These are phyloP conservation scores for Phytophthora citrophthora DNA, from an alignment of 352 stramenopile genomes.

Conservation along the genomic window DNA sequence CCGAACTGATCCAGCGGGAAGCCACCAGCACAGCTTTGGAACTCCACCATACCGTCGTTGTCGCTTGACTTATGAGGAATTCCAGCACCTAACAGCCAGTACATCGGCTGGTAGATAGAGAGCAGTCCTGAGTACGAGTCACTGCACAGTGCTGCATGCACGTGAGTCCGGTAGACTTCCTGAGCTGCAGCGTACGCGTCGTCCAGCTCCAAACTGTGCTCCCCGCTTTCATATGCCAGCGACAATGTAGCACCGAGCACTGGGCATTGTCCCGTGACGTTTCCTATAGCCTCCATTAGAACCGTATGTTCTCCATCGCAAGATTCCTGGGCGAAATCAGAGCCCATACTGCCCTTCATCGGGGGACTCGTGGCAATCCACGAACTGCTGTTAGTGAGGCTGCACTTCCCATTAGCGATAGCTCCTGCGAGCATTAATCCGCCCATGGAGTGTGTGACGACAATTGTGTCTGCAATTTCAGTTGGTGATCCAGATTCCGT, in stretches of 20 bases:
- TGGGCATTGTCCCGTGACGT: slow-evolving; percentile 46
- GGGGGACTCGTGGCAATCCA: slow-evolving; percentile 53
- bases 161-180: slow-evolving; percentile 34
- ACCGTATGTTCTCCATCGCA: slow-evolving; percentile 35
- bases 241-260: slow-evolving; percentile 33
- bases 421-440: slow-evolving; percentile 46
- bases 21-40: slow-evolving; percentile 57
- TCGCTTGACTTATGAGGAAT: slow-evolving; percentile 45
- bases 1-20: slow-evolving; percentile 42
- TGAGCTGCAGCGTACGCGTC: slow-evolving; percentile 39
- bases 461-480: slow-evolving; percentile 48
- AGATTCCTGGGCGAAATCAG: slow-evolving; percentile 43
- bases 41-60: slow-evolving; percentile 60
- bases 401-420: slow-evolving; percentile 51
- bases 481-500: slow-evolving; percentile 25
- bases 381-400: slow-evolving; percentile 38
- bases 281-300: slow-evolving; percentile 38
- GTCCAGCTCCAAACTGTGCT: slow-evolving; percentile 26
- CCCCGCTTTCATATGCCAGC: slow-evolving; percentile 46
- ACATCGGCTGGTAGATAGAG: slow-evolving; percentile 38
- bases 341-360: slow-evolving; percentile 58
- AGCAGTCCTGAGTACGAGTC: slow-evolving; percentile 42
- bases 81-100: slow-evolving; percentile 32
- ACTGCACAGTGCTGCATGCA: slow-evolving; percentile 53
- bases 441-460: slow-evolving; percentile 61